Base-by-base conservation (phyloP, 1,139 yeast species). In the Suhomyces panamericanus region DNA sequence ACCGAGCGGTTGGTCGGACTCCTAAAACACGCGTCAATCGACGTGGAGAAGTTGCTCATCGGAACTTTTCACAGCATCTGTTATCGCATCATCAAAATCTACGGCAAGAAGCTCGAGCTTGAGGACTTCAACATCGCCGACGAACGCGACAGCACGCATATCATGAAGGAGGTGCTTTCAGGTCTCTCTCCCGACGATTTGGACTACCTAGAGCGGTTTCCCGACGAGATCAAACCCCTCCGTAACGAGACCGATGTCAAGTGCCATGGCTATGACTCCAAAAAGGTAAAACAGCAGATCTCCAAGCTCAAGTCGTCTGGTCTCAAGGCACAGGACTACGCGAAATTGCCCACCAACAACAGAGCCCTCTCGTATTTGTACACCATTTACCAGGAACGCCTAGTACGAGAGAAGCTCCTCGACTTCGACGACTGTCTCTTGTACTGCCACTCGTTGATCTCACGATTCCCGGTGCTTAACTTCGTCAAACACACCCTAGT, bases 1-100 rank as follows among this genome's bases (percentile, higher is more conserved):
- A 68, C 71, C 13, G 83, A 79, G 37, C 68, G 98, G 34, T 63
- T 87, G 16, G 54, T 55, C 0, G 49, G 43, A 1, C 45, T 82
- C 42, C 60, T 89, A 7, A 56, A 63, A 22, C 66, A 59, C 3
- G 56, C 68, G 0, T 60, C 56, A 3, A 66, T 79, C 2, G 70
- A 68, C 16, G 57, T 73, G 2, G 67, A 69, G 24, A 63, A 64
- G 39, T 64, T 90, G 17, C 64, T 83, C 45, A 80, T 89, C 33
- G 97, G 97, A 1, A 91, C 97, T 0, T 90, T 91, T 60, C 97
- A 91, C 60, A 81, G 93, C 43, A 77, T 90, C 16, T 87, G 96
- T 58, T 76, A 76, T 46, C 66, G 81, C 38, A 73, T 87, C 27
- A 64, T 91, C 34, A 70, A 74, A 48, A 68, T 69, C 32, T 79